A percentile compares a stretch with the other conserved stretches of the same genome.
These are phyloP conservation scores for Kuraishia piskuri DNA, from an alignment of 805 yeast genomes.

Conservation along the genomic window DNA sequence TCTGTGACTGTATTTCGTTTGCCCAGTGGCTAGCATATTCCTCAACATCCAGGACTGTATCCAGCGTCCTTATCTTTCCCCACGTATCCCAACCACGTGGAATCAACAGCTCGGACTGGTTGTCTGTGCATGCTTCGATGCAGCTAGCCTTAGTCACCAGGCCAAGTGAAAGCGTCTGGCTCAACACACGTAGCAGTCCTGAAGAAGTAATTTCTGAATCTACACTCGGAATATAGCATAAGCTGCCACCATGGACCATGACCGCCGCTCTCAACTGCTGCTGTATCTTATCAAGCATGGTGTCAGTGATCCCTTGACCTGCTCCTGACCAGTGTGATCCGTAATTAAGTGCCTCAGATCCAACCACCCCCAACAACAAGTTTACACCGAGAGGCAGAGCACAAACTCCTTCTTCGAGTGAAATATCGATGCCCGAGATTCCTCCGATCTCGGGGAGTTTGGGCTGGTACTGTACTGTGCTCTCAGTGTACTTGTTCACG, in stretches of 20 bases:
- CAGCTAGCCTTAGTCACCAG: neutral
- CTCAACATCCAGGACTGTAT: conserved; percentile 24
- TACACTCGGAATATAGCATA: conserved; percentile 1
- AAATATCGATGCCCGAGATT: neutral
- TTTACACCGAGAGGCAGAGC: neutral
- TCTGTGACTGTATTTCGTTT: conserved; percentile 10
- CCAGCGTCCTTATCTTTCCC: conserved; percentile 35
- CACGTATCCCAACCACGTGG: conserved; percentile 46
- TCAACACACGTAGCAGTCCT: neutral
- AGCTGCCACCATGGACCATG: conserved; percentile 1
- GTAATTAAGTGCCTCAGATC: neutral
- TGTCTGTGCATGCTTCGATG: neutral
- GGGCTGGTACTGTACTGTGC: neutral
- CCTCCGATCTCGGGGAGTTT: neutral
- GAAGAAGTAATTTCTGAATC: neutral
- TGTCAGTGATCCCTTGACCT: neutral
- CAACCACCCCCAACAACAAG: neutral
- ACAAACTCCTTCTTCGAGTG: neutral
- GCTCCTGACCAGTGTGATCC: neutral
- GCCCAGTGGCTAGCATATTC: conserved; percentile 9
- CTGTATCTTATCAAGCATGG: conserved; percentile 2
- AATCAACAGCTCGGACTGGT: conserved; percentile 16
- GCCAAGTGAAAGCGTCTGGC: neutral
- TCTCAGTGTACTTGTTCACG: neutral
- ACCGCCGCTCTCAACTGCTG: conserved; percentile 1